Evolutionary conservation across 768 basidiomycete species (phyloP).

Genomic region (Lactarius trivialis): DNA sequence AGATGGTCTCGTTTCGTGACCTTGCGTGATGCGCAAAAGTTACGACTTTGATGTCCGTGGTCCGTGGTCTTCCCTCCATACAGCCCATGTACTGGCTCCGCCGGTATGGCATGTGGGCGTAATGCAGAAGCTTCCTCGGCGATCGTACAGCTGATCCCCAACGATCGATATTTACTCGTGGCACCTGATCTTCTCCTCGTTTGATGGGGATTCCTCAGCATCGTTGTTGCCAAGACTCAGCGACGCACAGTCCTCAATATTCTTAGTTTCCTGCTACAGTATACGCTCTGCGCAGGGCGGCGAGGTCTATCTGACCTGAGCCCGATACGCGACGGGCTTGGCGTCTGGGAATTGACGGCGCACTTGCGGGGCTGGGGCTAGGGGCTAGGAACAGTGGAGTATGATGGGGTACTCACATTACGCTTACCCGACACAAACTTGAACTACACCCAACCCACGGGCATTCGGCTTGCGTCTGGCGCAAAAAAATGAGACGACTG

Average conservation of each 20-base stretch:
- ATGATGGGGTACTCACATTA: background rate
- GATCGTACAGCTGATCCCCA: background rate
- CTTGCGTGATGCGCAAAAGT: background rate
- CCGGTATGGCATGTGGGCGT: background rate
- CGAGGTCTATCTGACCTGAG: background rate
- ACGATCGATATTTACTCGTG: background rate
- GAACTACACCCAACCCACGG: background rate
- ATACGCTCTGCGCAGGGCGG: background rate
- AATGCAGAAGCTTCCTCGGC: background rate
- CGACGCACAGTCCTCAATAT: background rate
- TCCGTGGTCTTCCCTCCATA: background rate
- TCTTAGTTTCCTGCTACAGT: background rate
- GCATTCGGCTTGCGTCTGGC: background rate
- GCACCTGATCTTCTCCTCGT: background rate
- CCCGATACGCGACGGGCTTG: background rate
- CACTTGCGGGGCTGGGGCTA: background rate
- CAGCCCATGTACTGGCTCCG: background rate
- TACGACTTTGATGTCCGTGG: background rate
- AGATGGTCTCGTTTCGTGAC: background rate
- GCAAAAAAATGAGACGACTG: background rate
- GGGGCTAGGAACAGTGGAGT: background rate
- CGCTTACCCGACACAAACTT: background rate
- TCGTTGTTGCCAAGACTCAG: background rate
- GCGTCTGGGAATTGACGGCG: background rate
- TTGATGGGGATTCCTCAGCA: background rate